A percentile compares a stretch with the other conserved stretches of the same genome.
phyloP scores from a whole-genome alignment of 192 early-diverging fungal genomes.

The Umbelopsis ramanniana region DNA sequence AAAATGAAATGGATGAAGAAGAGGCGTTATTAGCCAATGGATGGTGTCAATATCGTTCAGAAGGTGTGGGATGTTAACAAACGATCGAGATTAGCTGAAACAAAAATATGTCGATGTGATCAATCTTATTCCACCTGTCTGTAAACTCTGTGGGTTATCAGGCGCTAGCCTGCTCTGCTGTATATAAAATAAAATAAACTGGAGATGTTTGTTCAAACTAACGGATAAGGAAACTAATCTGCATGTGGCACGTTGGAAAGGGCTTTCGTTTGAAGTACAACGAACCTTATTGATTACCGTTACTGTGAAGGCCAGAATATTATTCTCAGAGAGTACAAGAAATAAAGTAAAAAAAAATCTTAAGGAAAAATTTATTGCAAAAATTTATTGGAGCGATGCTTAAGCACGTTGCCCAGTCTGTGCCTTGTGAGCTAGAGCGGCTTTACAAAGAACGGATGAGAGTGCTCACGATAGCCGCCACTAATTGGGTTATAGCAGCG shows the following conservation, averaged over 20 bases:
- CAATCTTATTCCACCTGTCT: not conserved
- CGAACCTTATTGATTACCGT: slow-evolving; percentile 1
- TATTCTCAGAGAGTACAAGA: too few species aligned
- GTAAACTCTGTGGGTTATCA: not conserved
- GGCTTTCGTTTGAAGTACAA: not conserved
- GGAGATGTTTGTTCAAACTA: not conserved
- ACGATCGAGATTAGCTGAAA: slow-evolving; percentile 2
- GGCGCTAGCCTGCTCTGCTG: not conserved
- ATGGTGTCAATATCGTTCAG: not conserved
- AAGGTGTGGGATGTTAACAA: not conserved
- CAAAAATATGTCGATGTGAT: not conserved
- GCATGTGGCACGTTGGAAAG: slow-evolving; percentile 10
- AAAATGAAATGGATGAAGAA: not conserved
- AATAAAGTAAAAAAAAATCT: not conserved
- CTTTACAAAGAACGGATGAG: too few species aligned
- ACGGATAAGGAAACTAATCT: slow-evolving; percentile 17
- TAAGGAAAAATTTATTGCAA: not conserved
- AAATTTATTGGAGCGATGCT: not conserved
- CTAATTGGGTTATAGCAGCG: too few species aligned
- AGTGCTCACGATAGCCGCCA: too few species aligned
- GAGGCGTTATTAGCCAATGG: slow-evolving; percentile 8
- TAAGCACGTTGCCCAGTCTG: not conserved
- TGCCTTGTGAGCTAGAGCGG: too few species aligned
- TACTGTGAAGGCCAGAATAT: not conserved
- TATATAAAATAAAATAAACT: not conserved